Evolutionary conservation across 2,329 filamentous ascomycete species (phyloP).

Genomic region (Dactylellina cionopaga): DNA sequence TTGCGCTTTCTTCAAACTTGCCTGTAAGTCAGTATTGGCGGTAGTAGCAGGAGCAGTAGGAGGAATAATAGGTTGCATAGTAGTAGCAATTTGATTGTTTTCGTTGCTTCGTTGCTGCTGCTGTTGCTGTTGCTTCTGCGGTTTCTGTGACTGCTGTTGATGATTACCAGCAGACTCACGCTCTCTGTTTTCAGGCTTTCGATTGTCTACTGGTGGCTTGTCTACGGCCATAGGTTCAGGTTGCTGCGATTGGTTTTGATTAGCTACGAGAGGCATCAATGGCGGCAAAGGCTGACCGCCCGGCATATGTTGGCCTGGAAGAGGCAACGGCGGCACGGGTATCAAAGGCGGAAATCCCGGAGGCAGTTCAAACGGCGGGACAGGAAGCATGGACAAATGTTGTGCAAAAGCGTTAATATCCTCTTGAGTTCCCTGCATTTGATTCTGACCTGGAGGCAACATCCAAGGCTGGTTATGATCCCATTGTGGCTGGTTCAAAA

Average conservation of each 20-base stretch:
- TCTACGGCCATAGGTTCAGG: conserved; percentile 49
- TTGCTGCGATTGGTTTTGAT: conserved; percentile 28
- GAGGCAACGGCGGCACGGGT: conserved; percentile 13
- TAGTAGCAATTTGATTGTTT: conserved; percentile 3
- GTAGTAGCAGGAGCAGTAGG: no score
- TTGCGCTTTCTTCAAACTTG: conserved; percentile 45
- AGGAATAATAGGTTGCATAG: not conserved
- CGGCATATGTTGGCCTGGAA: conserved; percentile 25
- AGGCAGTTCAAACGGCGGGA: conserved; percentile 33
- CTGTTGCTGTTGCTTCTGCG: conserved; percentile 16
- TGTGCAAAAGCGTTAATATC: conserved; percentile 36
- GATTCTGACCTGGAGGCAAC: conserved; percentile 20
- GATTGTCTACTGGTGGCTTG: conserved; percentile 25
- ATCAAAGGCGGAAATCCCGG: conserved; percentile 27
- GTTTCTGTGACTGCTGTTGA: no score
- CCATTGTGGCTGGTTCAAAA: conserved; percentile 19
- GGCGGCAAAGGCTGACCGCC: conserved; percentile 17
- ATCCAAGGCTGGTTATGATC: conserved; percentile 32
- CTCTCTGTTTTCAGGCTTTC: conserved; percentile 21
- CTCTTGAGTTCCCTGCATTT: conserved; percentile 25
- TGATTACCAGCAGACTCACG: conserved; percentile 12
- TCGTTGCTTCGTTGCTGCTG: conserved; percentile 22
- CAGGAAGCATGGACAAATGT: conserved; percentile 37
- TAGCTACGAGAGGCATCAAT: conserved; percentile 34
- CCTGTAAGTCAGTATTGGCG: conserved; percentile 38